phyloP scores from a whole-genome alignment of 768 basidiomycete species.

The Megacollybia marginata region DNA sequence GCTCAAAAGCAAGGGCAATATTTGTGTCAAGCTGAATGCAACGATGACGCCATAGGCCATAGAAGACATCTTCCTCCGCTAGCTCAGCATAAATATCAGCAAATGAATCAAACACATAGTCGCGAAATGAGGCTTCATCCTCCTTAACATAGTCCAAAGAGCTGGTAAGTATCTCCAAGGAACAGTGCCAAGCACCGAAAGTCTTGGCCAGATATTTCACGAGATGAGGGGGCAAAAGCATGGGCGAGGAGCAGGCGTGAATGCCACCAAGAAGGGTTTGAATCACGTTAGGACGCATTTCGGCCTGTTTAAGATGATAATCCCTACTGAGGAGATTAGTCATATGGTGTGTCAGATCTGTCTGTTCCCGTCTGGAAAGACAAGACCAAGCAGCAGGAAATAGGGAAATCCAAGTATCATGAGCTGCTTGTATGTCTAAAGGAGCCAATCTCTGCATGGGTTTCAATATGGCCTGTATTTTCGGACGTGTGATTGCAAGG shows the following conservation, averaged over 20 bases:
- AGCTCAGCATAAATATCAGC: constrained; percentile 95
- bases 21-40: constrained; percentile 89
- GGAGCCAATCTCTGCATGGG: constrained; percentile 80
- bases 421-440: constrained; percentile 69
- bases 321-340: constrained; percentile 88
- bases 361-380: constrained; percentile 81
- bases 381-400: constrained; percentile 86
- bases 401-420: constrained; percentile 80
- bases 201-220: constrained; percentile 95
- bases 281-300: constrained; percentile 85
- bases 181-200: constrained; percentile 92
- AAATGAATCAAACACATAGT: constrained; percentile 83
- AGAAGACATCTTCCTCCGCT: constrained; percentile 94
- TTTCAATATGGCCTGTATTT: constrained; percentile 52
- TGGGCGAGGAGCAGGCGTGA: constrained; percentile 77
- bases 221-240: constrained; percentile 89
- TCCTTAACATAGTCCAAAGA: constrained; percentile 77
- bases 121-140: constrained; percentile 67
- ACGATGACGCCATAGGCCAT: constrained; percentile 91
- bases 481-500: constrained; percentile 27
- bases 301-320: constrained; percentile 84
- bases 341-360: constrained; percentile 82
- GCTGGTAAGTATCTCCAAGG: constrained; percentile 75
- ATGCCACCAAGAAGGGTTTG: constrained; percentile 84
- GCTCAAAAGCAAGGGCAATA: constrained; percentile 81